phyloP scores from a whole-genome alignment of 495 filamentous ascomycete species.

The Tuber aestivum region DNA sequence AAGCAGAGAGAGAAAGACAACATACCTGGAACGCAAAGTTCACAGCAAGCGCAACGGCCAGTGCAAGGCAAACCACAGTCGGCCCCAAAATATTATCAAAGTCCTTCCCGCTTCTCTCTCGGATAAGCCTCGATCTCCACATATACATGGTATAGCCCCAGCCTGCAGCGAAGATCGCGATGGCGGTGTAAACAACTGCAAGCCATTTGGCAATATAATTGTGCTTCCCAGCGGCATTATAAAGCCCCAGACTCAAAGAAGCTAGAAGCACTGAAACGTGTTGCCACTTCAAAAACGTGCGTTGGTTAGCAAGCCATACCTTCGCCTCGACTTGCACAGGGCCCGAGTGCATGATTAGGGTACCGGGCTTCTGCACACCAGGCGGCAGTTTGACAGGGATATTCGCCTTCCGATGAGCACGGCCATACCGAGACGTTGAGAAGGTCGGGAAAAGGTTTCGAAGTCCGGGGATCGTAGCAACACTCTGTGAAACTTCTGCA shows the following conservation, averaged over 20 bases:
- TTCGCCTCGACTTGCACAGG: constrained; percentile 89
- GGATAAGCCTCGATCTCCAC: constrained; percentile 68
- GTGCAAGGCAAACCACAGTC: constrained; percentile 69
- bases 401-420: constrained; percentile 33
- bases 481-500: constrained; percentile 27
- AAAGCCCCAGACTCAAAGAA: constrained; percentile 72
- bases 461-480: constrained; percentile 45
- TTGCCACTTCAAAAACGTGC: constrained; percentile 97
- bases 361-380: constrained; percentile 73
- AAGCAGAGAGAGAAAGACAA: not conserved
- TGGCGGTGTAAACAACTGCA: constrained; percentile 71
- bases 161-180: constrained; percentile 71
- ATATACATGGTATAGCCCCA: constrained; percentile 88
- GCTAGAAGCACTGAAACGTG: constrained; percentile 84
- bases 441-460: constrained; percentile 64
- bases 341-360: constrained; percentile 88
- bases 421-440: constrained; percentile 61
- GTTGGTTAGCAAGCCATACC: constrained; percentile 96
- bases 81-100: constrained; percentile 85
- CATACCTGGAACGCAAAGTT: constrained; percentile 81
- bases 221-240: constrained; percentile 70
- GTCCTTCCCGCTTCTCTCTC: constrained; percentile 76
- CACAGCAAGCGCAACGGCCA: constrained; percentile 69
- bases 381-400: constrained; percentile 56
- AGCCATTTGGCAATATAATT: constrained; percentile 67